A percentile compares a stretch with the other conserved stretches of the same genome.
phyloP scores from a whole-genome alignment of 352 stramenopile species.

The Phytopythium montanum region DNA sequence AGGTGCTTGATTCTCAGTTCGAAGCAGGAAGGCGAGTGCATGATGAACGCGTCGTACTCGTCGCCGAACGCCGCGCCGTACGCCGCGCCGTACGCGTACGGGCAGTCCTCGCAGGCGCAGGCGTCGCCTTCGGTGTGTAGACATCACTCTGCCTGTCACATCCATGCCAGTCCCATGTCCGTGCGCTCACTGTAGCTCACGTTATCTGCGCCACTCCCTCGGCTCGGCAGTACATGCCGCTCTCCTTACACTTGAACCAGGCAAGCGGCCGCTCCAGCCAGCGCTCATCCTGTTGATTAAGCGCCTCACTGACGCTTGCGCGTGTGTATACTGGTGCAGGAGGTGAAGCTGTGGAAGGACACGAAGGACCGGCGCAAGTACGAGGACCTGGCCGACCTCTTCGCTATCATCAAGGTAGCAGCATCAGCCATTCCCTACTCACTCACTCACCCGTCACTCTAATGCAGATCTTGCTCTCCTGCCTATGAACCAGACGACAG shows the following conservation, averaged over 20 bases:
- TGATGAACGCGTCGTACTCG: conserved; percentile 4
- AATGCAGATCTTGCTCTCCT: neutral
- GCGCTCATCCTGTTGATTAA: too few relatives aligned
- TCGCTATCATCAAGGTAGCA: conserved; percentile 94
- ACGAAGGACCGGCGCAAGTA: conserved; percentile 87
- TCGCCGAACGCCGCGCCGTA: conserved; percentile 3
- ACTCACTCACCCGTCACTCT: too few relatives aligned
- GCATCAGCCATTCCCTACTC: too few relatives aligned
- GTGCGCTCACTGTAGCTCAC: neutral
- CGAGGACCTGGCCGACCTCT: conserved; percentile 90
- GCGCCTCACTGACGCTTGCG: neutral
- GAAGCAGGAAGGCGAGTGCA: neutral
- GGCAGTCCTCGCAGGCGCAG: neutral
- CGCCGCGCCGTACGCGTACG: conserved; percentile 2
- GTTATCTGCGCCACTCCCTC: neutral
- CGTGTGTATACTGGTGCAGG: conserved; percentile 21
- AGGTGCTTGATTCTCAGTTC: neutral
- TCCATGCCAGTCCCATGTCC: neutral
- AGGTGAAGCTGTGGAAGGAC: conserved; percentile 79
- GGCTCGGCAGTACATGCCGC: conserved; percentile 1
- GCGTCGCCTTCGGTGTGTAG: neutral
- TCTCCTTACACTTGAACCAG: neutral
- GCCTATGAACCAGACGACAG: conserved; percentile 69
- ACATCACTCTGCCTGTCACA: neutral
- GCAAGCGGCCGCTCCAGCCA: neutral